Base-by-base conservation (phyloP, 345 rosid species). In the Capsella bursapastoris region DNA sequence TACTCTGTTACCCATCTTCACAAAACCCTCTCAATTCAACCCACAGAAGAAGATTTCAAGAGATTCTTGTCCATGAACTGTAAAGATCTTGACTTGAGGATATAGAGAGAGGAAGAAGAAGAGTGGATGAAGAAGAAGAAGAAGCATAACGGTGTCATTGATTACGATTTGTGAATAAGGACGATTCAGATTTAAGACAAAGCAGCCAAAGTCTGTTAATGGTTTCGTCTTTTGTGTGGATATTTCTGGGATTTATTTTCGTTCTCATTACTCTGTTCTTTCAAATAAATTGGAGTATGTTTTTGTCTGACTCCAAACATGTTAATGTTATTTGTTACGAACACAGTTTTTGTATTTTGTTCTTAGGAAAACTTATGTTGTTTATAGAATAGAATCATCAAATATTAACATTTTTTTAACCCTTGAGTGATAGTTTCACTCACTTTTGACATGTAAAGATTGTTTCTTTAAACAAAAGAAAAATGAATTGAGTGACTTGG, bases 1-100 rank as follows among this genome's bases (percentile, higher is more conserved):
- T 53, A 94, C 80, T 25, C 71, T 78, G 53, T 93, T 93, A 68
- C 97, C 98, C 97, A 93, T 93, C 32, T n/a, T 70, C 71, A 47
- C 72, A 74, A 74, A 64, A 29, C 8, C 53, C 31, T 25, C 47
- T 14, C 4, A 73, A 10, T n/a, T 8, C 6, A 44, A 45, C 16
- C 6, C 50, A 38, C 11, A 65, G 15, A 27, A 65, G 59, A 22
- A 1, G 44, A 40, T 14, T 57, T 9, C 37, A 34, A 8, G 25
- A 10, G 57, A n/a, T 18, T 58, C 16, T 2, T 75, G 73, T 58
- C 62, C 68, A 27, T 61, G 0, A 27, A 27, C 12, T 53, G 34
- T 41, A 25, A 41, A 60, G 32, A 60, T 60, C 10, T 59, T 57
- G 45, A 12, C 10, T 61, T 40, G 48, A 6, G 10, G 65, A 13